Percentiles rank a stretch among this genome's conserved stretches.
These are phyloP conservation scores for Claviceps digitariae DNA, from an alignment of 2,329 filamentous ascomycete species.

Conservation along the genomic window DNA sequence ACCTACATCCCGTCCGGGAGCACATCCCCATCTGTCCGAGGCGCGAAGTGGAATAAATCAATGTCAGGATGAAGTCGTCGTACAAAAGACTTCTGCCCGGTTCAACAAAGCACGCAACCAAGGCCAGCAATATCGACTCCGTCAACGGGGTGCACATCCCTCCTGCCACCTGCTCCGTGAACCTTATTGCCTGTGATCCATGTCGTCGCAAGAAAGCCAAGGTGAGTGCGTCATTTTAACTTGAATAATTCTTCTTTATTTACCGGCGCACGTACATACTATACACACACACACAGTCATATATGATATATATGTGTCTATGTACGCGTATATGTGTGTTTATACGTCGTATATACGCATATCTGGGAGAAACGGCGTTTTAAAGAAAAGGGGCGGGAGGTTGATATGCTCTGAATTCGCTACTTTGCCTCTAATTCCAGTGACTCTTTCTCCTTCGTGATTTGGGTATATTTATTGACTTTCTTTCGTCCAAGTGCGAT, in stretches of 20 bases:
- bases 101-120: background rate
- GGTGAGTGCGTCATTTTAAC: background rate
- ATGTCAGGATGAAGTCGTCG: background rate
- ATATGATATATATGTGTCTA: background rate
- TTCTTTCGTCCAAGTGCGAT: conserved; percentile 2
- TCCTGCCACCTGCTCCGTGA: conserved; percentile 1
- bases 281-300: background rate
- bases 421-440: background rate
- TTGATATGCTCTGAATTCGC: background rate
- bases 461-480: background rate
- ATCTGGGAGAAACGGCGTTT: no score
- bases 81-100: conserved; percentile 1
- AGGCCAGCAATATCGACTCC: background rate
- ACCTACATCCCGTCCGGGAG: background rate
- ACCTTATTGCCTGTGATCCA: conserved; percentile 1
- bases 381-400: background rate
- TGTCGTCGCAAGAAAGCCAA: conserved; percentile 2
- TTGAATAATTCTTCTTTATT: background rate
- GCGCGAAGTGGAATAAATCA: background rate
- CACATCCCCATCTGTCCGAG: background rate
- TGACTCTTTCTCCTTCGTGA: background rate
- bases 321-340: background rate
- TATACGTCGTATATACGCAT: background rate
- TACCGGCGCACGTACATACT: background rate
- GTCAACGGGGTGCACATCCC: background rate